Evolutionary conservation across 176 grass and related monocot genomes (phyloP), one percentile per base, ranked within the genome.

Genomic region (Phoenix roebelenii): DNA sequence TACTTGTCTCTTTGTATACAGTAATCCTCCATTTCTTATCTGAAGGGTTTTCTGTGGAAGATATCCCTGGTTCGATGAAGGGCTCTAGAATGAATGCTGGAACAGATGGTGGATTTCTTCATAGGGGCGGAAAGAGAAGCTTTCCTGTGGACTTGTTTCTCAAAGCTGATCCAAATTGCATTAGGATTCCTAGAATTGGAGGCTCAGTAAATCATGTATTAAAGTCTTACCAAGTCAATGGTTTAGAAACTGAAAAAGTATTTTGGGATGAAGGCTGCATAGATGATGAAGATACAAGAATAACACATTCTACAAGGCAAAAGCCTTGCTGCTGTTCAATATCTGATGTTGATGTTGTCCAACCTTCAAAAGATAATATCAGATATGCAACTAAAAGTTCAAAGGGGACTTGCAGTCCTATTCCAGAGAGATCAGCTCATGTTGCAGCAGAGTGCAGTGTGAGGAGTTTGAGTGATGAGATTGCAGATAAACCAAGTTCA

Each of bases 261-360:
- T 73, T 87, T 35, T 93, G 89, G 89, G 79, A 87, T 29, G 89
- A 93, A 77, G 80, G 80, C 28, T 81, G 77, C 63, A 81, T 66
- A 69, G 69, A 78, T 81, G 77, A 80, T 80, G 89, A 74, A 52
- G 89, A 84, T 32, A 69, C 61, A 62, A 71, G 51, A 18, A 49
- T 93, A 68, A 84, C 89, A 65, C 89, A 93, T 67, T 84, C 67
- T 61, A 78, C 89, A 56, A n/a, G 20, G 39, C 73, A 79, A 28
- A 87, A 84, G 60, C 89, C 89, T 54, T 93, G 89, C 26, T 93
- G 89, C 70, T 93, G 89, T 54, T 77, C 80, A 76, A 48, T 65
- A 49, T 64, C 80, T 72, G 82, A 83, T 75, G 66, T 23, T 67
- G 70, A 64, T 73, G 52, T 71, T 74, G 60, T 69, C 23, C 24